Percentiles rank a stretch among this genome's conserved stretches.
Evolutionary conservation across 1,139 yeast species (phyloP).

Genomic region (Geotrichum histeridarum): DNA sequence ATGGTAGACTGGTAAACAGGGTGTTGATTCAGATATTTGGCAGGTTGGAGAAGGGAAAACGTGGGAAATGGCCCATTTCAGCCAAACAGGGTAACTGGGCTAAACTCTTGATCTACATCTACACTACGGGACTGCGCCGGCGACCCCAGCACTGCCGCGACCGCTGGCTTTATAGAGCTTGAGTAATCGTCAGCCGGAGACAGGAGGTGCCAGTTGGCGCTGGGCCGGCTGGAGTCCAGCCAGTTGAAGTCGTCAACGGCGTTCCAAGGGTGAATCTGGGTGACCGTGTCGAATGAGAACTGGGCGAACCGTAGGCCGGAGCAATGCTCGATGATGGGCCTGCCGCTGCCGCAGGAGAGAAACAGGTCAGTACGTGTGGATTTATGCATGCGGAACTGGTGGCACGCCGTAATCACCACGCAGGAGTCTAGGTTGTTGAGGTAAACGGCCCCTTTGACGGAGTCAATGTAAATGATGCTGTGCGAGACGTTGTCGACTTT

Average conservation of each 20-base stretch:
- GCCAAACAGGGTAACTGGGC: background rate
- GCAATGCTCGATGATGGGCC: constrained; percentile 20
- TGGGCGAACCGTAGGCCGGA: constrained; percentile 13
- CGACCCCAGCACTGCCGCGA: background rate
- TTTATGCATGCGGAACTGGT: constrained; percentile 18
- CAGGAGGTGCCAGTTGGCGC: constrained; percentile 12
- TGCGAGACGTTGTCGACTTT: constrained; percentile 5
- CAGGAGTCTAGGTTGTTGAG: constrained; percentile 4
- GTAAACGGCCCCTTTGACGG: constrained; percentile 18
- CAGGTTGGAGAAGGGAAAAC: background rate
- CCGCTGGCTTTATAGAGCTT: background rate
- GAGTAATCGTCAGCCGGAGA: background rate
- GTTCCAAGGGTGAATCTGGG: constrained; percentile 4
- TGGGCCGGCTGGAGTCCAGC: constrained; percentile 10
- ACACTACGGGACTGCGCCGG: background rate
- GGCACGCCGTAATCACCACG: constrained; percentile 12
- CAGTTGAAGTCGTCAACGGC: constrained; percentile 20
- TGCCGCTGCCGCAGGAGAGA: constrained; percentile 11
- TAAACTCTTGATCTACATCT: background rate
- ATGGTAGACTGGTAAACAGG: background rate
- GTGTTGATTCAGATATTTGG: background rate
- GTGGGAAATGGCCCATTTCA: background rate
- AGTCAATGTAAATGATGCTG: constrained; percentile 5
- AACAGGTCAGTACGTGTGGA: constrained; percentile 8
- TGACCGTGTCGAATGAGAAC: background rate